Percentiles rank a stretch among this genome's conserved stretches.
phyloP scores from a whole-genome alignment of 2,329 filamentous ascomycete genomes.

The Chaetomium sp. region DNA sequence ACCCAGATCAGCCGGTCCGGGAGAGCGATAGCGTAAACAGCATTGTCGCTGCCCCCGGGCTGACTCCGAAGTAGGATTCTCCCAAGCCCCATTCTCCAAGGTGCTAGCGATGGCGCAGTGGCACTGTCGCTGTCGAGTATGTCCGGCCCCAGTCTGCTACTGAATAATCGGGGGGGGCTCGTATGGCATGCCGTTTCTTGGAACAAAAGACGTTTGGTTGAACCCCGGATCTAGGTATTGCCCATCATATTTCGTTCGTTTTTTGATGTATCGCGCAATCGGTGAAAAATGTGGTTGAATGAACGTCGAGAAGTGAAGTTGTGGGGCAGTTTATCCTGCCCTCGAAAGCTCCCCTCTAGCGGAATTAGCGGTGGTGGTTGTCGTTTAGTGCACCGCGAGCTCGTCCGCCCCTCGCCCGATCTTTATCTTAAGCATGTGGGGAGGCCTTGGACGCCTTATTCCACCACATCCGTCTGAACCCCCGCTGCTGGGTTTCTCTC shows the following conservation, averaged over 20 bases:
- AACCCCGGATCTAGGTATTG: slow-evolving; percentile 34
- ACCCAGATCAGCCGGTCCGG: slow-evolving; percentile 21
- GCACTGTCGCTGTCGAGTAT: slow-evolving; percentile 44
- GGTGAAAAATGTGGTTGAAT: slow-evolving; percentile 21
- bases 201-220: slow-evolving; percentile 38
- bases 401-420: slow-evolving; percentile 8
- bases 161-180: background rate
- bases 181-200: slow-evolving; percentile 30
- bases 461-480: slow-evolving; percentile 51
- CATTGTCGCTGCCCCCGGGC: slow-evolving; percentile 41
- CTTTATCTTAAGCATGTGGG: slow-evolving; percentile 4
- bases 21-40: slow-evolving; percentile 44
- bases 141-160: slow-evolving; percentile 27
- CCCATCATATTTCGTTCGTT: slow-evolving; percentile 11
- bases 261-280: slow-evolving; percentile 4
- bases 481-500: slow-evolving; percentile 59
- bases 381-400: slow-evolving; percentile 26
- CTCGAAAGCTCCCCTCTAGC: slow-evolving; percentile 8
- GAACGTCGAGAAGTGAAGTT: slow-evolving; percentile 31
- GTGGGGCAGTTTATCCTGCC: slow-evolving; percentile 45
- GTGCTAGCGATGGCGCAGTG: slow-evolving; percentile 42
- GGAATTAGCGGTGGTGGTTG: slow-evolving; percentile 22
- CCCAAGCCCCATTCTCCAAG: slow-evolving; percentile 36
- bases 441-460: slow-evolving; percentile 31
- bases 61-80: slow-evolving; percentile 17